Conservation (phyloP, 371 early-diverging fungal species). For the Apophysomyces sp. region DNA sequence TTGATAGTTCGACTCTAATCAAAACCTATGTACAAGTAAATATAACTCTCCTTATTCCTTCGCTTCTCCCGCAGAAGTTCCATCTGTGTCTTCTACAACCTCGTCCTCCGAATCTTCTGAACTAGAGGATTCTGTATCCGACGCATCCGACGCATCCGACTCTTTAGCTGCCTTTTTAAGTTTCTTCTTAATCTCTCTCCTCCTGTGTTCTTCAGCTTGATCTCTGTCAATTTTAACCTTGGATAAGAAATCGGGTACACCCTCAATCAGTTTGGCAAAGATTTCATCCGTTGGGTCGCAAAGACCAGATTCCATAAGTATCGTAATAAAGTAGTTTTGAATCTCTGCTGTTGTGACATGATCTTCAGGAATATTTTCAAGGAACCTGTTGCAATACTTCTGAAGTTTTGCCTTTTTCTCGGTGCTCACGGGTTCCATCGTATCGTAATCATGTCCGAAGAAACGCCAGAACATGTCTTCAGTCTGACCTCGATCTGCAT, state of each 20-base stretch:
- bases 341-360: conserved; percentile 51
- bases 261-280: conserved; percentile 8
- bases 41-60: background rate
- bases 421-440: conserved; percentile 8
- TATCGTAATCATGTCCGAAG: conserved; percentile 29
- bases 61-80: background rate
- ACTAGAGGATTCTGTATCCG: background rate
- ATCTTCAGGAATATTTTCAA: conserved; percentile 25
- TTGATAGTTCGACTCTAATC: background rate
- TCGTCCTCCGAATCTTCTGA: background rate
- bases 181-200: background rate
- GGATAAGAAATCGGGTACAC: conserved; percentile 15
- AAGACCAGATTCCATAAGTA: conserved; percentile 21
- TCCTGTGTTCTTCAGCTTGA: conserved; percentile 15
- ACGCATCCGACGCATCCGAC: background rate
- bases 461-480: conserved; percentile 52
- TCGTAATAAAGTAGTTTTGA: conserved; percentile 34
- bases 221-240: conserved; percentile 16
- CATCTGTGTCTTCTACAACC: background rate
- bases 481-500: conserved; percentile 72
- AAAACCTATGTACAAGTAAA: background rate
- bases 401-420: conserved; percentile 5
- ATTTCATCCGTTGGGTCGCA: conserved; percentile 7
- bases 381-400: conserved; percentile 8
- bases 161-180: background rate